These are phyloP conservation scores for Scheffersomyces titani DNA, from an alignment of 1,139 yeast species.

Conservation along the genomic window DNA sequence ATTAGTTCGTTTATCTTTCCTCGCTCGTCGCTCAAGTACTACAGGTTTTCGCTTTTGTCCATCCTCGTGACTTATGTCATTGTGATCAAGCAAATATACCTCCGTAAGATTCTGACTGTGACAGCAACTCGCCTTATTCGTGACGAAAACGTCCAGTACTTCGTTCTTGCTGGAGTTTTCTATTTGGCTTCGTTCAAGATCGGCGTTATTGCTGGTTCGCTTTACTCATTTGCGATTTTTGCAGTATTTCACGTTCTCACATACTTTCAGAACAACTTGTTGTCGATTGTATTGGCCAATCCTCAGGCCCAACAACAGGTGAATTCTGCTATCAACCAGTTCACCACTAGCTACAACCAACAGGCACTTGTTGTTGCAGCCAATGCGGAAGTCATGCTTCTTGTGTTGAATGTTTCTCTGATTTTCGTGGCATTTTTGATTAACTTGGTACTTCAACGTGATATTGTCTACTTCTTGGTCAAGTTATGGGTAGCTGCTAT, in stretches of 20 bases:
- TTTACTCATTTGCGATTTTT: conserved; percentile 57
- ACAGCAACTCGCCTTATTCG: conserved; percentile 23
- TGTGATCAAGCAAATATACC: conserved; percentile 49
- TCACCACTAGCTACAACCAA: conserved; percentile 44
- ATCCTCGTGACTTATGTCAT: conserved; percentile 49
- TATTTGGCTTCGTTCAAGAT: conserved; percentile 30
- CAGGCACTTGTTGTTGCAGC: conserved; percentile 51
- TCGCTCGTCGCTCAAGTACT: conserved; percentile 30
- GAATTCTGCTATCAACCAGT: conserved; percentile 26
- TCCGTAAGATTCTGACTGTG: conserved; percentile 20
- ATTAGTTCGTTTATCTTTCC: conserved; percentile 34
- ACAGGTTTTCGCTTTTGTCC: conserved; percentile 39
- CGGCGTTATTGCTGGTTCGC: conserved; percentile 36
- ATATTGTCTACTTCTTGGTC: conserved; percentile 17
- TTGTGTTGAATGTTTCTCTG: conserved; percentile 23
- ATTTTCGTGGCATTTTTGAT: conserved; percentile 21
- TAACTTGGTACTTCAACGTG: conserved; percentile 13
- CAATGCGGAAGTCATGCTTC: conserved; percentile 42
- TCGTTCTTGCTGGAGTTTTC: conserved; percentile 42
- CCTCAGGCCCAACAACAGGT: conserved; percentile 13
- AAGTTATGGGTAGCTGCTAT: conserved; percentile 24
- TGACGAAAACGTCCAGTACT: conserved; percentile 56
- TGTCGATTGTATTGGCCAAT: conserved; percentile 11
- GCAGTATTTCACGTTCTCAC: conserved; percentile 57
- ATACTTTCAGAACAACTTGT: conserved; percentile 40